Percentiles rank a stretch among this genome's conserved stretches.
These are phyloP conservation scores for Sonneratia caseolaris DNA, from an alignment of 345 rosid genomes.

Conservation along the genomic window DNA sequence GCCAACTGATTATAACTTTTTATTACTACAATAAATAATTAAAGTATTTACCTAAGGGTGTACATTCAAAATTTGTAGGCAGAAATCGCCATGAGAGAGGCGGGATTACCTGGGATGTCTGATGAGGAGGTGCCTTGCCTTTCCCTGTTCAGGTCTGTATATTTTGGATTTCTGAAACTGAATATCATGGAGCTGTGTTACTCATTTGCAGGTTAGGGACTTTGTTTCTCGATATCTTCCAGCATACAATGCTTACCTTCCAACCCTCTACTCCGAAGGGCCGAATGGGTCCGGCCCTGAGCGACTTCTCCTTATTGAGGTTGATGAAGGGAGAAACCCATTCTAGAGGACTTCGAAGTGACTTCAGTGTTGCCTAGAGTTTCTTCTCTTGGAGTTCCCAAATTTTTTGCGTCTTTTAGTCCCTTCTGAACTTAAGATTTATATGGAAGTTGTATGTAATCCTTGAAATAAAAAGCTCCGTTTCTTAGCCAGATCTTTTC, in stretches of 20 bases:
- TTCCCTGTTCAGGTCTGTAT: not conserved
- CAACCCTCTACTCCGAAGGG: slow-evolving; percentile 75
- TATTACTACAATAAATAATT: too few species aligned
- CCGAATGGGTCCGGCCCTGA: slow-evolving; percentile 74
- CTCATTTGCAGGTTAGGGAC: slow-evolving; percentile 55
- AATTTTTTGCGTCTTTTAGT: not conserved
- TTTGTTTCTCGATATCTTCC: slow-evolving; percentile 89
- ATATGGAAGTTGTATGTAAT: not conserved
- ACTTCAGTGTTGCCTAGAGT: not conserved
- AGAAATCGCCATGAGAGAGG: slow-evolving; percentile 87
- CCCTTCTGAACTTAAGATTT: not conserved
- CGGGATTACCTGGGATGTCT: slow-evolving; percentile 79
- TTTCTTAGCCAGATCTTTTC: not conserved
- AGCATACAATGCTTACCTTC: slow-evolving; percentile 84
- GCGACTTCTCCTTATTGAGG: slow-evolving; percentile 50
- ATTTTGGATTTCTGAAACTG: not conserved
- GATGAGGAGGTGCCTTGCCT: slow-evolving; percentile 60
- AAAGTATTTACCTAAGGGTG: not conserved
- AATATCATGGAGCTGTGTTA: not conserved
- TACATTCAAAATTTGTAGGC: slow-evolving; percentile 40
- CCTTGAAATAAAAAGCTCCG: not conserved
- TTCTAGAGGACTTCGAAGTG: slow-evolving; percentile 15
- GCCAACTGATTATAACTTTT: too few species aligned
- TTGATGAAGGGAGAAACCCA: slow-evolving; percentile 84
- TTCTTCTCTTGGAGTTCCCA: not conserved